Evolutionary conservation across 2,329 filamentous ascomycete species (phyloP), one percentile per base, ranked within the genome.

Genomic region (Byssochlamys sp.): DNA sequence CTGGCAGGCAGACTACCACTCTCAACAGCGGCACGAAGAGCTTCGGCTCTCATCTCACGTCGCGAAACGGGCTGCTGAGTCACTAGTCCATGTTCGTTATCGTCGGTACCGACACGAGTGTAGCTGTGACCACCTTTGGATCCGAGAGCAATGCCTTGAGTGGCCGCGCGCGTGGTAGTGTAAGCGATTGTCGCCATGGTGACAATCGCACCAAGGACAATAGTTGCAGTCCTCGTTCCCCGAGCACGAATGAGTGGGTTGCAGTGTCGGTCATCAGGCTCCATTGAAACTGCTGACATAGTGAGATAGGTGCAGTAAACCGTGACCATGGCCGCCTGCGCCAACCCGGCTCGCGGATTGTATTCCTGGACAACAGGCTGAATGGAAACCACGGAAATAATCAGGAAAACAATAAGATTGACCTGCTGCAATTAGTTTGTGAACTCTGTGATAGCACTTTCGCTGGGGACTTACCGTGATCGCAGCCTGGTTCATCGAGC

Each of bases 231-330:
- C 60, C 94, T 85, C 9, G 92, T 94, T 59, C 90, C 91, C 61
- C 89, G 88, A 6, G 91, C 91, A 55, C 84, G 76, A 60, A 96
- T 81, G 31, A 99, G 81, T 7, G 94, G 94, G 74, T 99, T 99
- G 83, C 94, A 99, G 63, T 89, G 83, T 66, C 89, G 87, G 77
- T 96, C 86, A 72, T 97, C 92, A 0, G 94, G 94, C 68, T 99
- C 92, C 94, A 99, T 97, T 57, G 91, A 95, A 1, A 99, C 94
- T 27, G 94, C 94, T 2, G 91, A 96, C 85, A 99, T 90, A 64
- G 94, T 99, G 57, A 99, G 84, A 71, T 99, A 99, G 50, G 94
- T 97, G 83, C 94, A 99, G 80, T 99, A 99, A 58, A 96, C 84
- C 19, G 91, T 90, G 51, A 99, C 94, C 84, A 97, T 96, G 61